Conservation (phyloP, 768 basidiomycete genomes). For the Boletus insuetus region DNA sequence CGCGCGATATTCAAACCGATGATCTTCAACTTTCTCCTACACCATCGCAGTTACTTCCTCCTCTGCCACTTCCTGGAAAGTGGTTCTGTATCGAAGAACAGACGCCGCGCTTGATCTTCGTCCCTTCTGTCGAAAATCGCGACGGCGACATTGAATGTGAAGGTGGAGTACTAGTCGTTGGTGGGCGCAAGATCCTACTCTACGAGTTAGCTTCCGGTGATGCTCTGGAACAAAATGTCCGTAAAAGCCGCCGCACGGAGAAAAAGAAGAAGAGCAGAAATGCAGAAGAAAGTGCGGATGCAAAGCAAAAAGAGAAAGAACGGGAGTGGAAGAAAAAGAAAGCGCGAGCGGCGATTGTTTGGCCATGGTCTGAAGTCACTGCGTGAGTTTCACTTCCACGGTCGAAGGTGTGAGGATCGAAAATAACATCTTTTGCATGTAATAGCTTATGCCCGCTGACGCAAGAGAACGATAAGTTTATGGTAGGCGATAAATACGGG, state of each 20-base stretch:
- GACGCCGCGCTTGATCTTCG: constrained; percentile 39
- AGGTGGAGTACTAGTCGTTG: constrained; percentile 73
- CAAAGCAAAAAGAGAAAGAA: constrained; percentile 56
- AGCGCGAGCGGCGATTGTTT: constrained; percentile 53
- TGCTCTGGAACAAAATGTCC: constrained; percentile 49
- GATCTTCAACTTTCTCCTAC: constrained; percentile 51
- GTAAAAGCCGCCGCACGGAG: constrained; percentile 53
- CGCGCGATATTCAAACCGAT: constrained; percentile 51
- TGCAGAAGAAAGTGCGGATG: constrained; percentile 40
- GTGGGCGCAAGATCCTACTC: constrained; percentile 61
- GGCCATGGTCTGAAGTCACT: constrained; percentile 75
- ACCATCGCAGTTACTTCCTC: constrained; percentile 44
- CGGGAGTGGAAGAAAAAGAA: constrained; percentile 54
- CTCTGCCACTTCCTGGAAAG: constrained; percentile 51
- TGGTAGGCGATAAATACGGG: constrained; percentile 73
- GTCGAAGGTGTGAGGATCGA: background rate
- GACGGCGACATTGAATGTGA: constrained; percentile 34
- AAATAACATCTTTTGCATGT: background rate
- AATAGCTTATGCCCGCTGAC: constrained; percentile 54
- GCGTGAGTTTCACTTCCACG: constrained; percentile 46
- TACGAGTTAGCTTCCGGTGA: constrained; percentile 54
- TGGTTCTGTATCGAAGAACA: constrained; percentile 39
- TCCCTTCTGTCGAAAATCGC: constrained; percentile 20
- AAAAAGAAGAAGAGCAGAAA: constrained; percentile 48
- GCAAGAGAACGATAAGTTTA: constrained; percentile 42